Percentiles rank a stretch among this genome's conserved stretches.
These are phyloP conservation scores for Phylloporus sp. DNA, from an alignment of 768 basidiomycete genomes.

Conservation along the genomic window DNA sequence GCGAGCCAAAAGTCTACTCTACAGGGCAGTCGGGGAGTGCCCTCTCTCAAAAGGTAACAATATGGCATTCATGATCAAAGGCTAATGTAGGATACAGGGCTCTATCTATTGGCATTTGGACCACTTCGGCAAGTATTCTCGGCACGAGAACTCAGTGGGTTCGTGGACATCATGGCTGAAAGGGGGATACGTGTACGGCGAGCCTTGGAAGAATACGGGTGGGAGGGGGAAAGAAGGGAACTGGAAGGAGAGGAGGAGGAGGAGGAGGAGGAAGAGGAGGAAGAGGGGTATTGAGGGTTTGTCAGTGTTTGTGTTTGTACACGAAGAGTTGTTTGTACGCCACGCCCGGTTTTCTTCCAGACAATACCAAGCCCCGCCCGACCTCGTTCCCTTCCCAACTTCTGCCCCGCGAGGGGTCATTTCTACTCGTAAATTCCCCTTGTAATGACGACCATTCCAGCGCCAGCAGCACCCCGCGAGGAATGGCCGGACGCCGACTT, in stretches of 20 bases:
- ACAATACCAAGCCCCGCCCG: slow-evolving; percentile 3
- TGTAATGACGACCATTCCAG: slow-evolving; percentile 57
- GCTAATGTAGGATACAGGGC: slow-evolving; percentile 40
- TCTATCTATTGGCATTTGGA: slow-evolving; percentile 78
- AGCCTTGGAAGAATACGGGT: slow-evolving; percentile 49
- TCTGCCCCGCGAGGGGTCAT: slow-evolving; percentile 20
- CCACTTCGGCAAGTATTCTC: slow-evolving; percentile 62
- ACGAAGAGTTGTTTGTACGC: slow-evolving; percentile 22
- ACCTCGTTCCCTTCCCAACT: slow-evolving; percentile 5
- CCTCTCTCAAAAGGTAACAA: slow-evolving; percentile 66
- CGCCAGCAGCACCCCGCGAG: slow-evolving; percentile 59
- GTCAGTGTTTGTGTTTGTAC: slow-evolving; percentile 17
- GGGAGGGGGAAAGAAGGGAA: slow-evolving; percentile 8
- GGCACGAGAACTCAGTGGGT: slow-evolving; percentile 51
- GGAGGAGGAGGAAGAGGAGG: slow-evolving; percentile 51
- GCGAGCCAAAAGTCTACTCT: slow-evolving; percentile 69
- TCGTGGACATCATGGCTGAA: slow-evolving; percentile 76
- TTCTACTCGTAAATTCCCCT: slow-evolving; percentile 18
- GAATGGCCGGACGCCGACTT: slow-evolving; percentile 90
- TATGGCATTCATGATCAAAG: not conserved
- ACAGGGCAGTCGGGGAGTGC: slow-evolving; percentile 70
- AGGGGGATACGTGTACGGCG: slow-evolving; percentile 60
- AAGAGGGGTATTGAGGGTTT: slow-evolving; percentile 42
- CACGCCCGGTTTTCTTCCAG: slow-evolving; percentile 41
- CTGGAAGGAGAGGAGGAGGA: slow-evolving; percentile 16